A percentile compares a stretch with the other conserved stretches of the same genome.
These are phyloP conservation scores for Nakazawaea ernobii DNA, from an alignment of 805 yeast species.

Conservation along the genomic window DNA sequence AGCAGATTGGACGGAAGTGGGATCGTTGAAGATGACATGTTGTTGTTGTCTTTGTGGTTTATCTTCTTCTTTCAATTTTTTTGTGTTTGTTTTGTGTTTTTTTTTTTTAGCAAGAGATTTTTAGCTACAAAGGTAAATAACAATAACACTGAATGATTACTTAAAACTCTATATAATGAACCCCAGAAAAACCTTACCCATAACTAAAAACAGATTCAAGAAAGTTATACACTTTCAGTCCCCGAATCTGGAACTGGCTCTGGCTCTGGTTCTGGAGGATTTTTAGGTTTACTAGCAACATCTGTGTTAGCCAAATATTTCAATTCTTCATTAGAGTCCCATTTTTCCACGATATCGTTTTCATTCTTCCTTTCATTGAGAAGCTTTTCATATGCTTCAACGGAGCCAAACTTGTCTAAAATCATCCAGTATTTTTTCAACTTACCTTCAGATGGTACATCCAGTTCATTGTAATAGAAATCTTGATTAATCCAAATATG, in stretches of 20 bases:
- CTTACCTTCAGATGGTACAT: not conserved
- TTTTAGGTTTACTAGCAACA: conserved; percentile 17
- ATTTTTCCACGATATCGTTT: not conserved
- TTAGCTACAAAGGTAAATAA: too few relatives aligned
- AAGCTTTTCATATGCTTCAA: conserved; percentile 3
- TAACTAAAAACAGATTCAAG: too few relatives aligned
- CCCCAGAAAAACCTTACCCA: too few relatives aligned
- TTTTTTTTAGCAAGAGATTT: conserved; percentile 29
- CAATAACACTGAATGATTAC: too few relatives aligned
- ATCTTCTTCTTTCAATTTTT: not conserved
- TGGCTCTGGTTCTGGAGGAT: too few relatives aligned
- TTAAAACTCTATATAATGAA: too few relatives aligned
- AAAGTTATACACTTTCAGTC: too few relatives aligned
- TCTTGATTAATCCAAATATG: conserved; percentile 44
- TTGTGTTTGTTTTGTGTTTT: conserved; percentile 27
- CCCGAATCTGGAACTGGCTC: too few relatives aligned
- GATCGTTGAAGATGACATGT: not conserved
- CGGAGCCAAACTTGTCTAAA: not conserved
- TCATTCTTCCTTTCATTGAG: not conserved
- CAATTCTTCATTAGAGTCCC: conserved; percentile 3
- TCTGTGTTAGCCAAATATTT: not conserved
- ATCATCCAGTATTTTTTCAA: conserved; percentile 6
- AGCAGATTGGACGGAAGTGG: conserved; percentile 5
- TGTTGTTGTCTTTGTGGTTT: not conserved
- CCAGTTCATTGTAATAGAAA: not conserved